A percentile compares a stretch with the other conserved stretches of the same genome.
phyloP scores from a whole-genome alignment of 495 filamentous ascomycete genomes.

The Haplographium delicatum region DNA sequence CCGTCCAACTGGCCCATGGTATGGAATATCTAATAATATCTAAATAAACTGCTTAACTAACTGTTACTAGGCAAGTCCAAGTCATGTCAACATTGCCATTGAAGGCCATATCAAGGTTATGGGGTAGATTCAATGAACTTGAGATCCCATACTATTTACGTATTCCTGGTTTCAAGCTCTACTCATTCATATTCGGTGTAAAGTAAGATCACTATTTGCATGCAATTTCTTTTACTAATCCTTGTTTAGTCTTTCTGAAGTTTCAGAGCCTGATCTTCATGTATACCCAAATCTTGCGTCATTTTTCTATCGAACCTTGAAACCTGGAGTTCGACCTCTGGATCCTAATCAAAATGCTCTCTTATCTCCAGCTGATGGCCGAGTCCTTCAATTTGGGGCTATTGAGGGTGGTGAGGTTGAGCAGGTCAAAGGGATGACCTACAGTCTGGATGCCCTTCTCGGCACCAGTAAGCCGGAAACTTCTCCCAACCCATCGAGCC shows the following conservation, averaged over 20 bases:
- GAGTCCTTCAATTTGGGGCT: constrained; percentile 83
- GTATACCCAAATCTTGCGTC: constrained; percentile 87
- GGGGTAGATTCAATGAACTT: constrained; percentile 94
- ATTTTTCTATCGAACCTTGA: constrained; percentile 95
- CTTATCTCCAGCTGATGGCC: constrained; percentile 83
- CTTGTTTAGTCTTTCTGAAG: constrained; percentile 62
- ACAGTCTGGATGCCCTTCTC: constrained; percentile 87
- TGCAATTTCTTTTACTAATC: constrained; percentile 2
- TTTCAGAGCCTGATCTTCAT: constrained; percentile 80
- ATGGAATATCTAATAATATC: constrained; percentile 21
- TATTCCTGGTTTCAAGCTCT: constrained; percentile 91
- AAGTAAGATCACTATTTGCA: constrained; percentile 46
- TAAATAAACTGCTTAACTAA: constrained; percentile 8
- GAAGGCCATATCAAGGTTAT: constrained; percentile 87
- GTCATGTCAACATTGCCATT: constrained; percentile 94
- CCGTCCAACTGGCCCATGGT: constrained; percentile 85
- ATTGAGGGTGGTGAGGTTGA: constrained; percentile 95
- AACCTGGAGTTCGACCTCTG: constrained; percentile 82
- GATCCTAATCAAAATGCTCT: constrained; percentile 74
- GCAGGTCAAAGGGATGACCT: constrained; percentile 98
- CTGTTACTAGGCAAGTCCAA: constrained; percentile 69
- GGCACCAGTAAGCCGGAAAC: constrained; percentile 52
- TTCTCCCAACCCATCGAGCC: constrained; percentile 15
- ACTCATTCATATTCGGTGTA: constrained; percentile 88
- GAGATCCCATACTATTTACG: constrained; percentile 86